Base-by-base conservation (phyloP, 148 eudicot species). In the Vaccinium vitisidaea region DNA sequence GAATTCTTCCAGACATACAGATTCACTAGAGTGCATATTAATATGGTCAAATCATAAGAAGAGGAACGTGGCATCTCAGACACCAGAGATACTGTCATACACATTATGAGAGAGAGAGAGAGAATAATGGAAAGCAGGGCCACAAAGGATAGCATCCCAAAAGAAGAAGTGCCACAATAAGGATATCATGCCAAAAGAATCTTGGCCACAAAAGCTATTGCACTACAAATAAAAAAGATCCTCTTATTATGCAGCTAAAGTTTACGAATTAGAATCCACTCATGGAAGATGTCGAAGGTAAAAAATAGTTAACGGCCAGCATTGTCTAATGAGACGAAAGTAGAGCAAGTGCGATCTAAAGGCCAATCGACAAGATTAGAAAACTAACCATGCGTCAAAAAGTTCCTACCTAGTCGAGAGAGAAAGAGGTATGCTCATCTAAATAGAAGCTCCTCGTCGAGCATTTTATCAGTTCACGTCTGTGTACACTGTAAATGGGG, bases 21-120 rank as follows among this genome's bases (percentile, higher is more conserved):
- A 70, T 70, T 46, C 36, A 25, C 10, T 6, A 14, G 48, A 30
- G 78, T 75, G 25, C n/a, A 75, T 75, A 43, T 81, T 1, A 6
- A 46, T 61, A 63, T 61, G 27, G 18, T 81, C 56, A 61, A 61
- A 81, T n/a, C 36, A 65, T 2, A 23, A 46, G 58, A 49, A 3
- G n/a, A 65, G 3, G 48, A 82, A 71, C 49, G 61, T 80, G 84
- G 59, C 80, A 19, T 76, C 30, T 71, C 15, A 27, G 73, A 80
- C 21, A 80, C 73, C 74, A 71, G 19, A 71, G 19, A 61, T 76
- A 63, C 11, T 74, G 39, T 56, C 61, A 48, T 75, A 11, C 14
- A 23, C 18, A 46, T 2, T 6, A 75, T 1, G 30, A 30, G 32
- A 30, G 32, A 30, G 32, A 30, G 32, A 30, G 32, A 1, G 1